Evolutionary conservation across 805 yeast genomes (phyloP).

Genomic region (Nakazawaea peltata): DNA sequence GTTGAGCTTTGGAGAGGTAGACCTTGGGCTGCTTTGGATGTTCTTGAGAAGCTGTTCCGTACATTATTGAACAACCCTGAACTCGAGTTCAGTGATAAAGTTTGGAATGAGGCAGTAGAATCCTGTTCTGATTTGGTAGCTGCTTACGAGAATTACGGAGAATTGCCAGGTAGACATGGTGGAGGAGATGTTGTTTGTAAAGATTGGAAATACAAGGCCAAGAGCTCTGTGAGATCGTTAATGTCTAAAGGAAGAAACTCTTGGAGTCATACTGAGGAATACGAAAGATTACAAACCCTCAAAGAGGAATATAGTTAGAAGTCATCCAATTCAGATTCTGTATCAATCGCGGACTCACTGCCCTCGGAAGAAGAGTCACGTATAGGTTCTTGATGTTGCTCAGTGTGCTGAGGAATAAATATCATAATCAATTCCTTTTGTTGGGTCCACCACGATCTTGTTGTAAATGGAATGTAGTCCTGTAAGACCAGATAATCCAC

Average conservation of each 20-base stretch:
- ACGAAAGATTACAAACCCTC: slow-evolving; percentile 52
- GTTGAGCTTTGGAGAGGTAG: slow-evolving; percentile 81
- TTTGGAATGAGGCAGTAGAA: slow-evolving; percentile 76
- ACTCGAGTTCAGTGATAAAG: slow-evolving; percentile 46
- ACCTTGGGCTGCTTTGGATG: slow-evolving; percentile 84
- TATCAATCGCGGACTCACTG: too few species aligned
- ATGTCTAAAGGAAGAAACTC: slow-evolving; percentile 69
- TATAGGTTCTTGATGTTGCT: too few species aligned
- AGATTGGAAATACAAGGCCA: slow-evolving; percentile 86
- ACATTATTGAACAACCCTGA: slow-evolving; percentile 60
- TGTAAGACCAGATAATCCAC: slow-evolving; percentile 16
- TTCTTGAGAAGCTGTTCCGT: slow-evolving; percentile 81
- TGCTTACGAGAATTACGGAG: slow-evolving; percentile 86
- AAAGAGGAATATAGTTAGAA: slow-evolving; percentile 42
- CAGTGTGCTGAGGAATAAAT: background rate
- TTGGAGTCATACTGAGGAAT: slow-evolving; percentile 79
- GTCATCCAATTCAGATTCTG: too few species aligned
- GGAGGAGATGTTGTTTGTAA: slow-evolving; percentile 83
- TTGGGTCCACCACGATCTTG: too few species aligned
- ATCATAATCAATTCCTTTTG: too few species aligned
- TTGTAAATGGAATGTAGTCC: slow-evolving; percentile 13
- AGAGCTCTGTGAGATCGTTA: slow-evolving; percentile 61
- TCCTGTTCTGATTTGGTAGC: slow-evolving; percentile 72
- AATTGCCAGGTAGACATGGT: slow-evolving; percentile 65
- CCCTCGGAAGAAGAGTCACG: too few species aligned